Conservation (phyloP, 2,329 filamentous ascomycete genomes). For the Chrysoporthe deuterocubensis region DNA sequence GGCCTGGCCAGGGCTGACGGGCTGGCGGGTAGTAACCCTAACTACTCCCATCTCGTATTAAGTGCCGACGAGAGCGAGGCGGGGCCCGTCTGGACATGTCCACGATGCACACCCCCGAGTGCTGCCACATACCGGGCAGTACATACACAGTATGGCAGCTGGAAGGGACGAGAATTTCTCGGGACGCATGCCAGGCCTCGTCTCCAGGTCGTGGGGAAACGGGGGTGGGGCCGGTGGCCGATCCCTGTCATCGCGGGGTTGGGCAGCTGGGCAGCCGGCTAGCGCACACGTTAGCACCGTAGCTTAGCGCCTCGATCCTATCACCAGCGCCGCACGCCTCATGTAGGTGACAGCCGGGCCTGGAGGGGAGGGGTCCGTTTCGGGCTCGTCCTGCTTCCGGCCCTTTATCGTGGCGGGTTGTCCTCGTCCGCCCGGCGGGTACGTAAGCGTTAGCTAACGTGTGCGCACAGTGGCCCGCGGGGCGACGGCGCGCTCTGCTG, state of each 20-base stretch:
- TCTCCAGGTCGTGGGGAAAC: constrained; percentile 7
- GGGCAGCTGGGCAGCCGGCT: background rate
- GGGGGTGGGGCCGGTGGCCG: constrained; percentile 18
- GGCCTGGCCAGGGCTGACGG: background rate
- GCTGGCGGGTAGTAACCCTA: no score
- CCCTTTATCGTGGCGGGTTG: constrained; percentile 22
- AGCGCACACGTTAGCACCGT: background rate
- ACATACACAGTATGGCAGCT: no score
- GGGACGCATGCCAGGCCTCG: constrained; percentile 5
- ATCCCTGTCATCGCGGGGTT: constrained; percentile 25
- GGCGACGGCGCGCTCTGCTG: background rate
- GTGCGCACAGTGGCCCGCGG: constrained; percentile 9
- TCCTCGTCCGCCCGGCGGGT: background rate
- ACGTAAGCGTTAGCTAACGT: background rate
- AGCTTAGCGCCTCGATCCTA: no score
- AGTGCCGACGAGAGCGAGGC: no score
- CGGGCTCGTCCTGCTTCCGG: constrained; percentile 19
- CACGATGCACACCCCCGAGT: no score
- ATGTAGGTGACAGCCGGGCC: no score
- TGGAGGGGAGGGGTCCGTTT: constrained; percentile 14
- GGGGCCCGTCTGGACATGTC: no score
- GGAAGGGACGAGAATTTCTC: constrained; percentile 16
- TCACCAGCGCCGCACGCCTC: no score
- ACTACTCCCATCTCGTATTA: background rate
- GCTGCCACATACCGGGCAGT: no score